Base-by-base conservation (phyloP, 2,329 filamentous ascomycete species). In the Xylariaceae sp. region DNA sequence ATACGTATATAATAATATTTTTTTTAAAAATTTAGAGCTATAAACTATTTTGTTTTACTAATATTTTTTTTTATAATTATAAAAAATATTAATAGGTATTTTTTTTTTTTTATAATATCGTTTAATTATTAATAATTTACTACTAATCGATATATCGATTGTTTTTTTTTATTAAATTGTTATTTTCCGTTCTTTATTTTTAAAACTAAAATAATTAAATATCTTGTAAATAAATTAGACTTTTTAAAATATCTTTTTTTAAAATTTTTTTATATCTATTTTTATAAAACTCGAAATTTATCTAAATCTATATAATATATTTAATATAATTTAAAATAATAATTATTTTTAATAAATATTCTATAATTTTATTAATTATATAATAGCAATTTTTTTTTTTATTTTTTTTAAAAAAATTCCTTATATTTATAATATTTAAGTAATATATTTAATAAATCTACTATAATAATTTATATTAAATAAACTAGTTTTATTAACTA, bases 1-100 rank as follows among this genome's bases (percentile, higher is more conserved):
- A 42, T 42, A 16, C 17, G 2, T 5, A 42, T 34, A n/a, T 2
- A n/a, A 35, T 42, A 42, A 23, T 42, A 42, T 42, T 35, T 42
- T 33, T 42, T 25, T 23, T 19, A 17, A n/a, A 42, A 21, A 34
- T 42, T 35, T n/a, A 42, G 16, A 21, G 17, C 22, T 14, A 6
- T 42, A 42, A 42, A 42, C 27, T 34, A 42, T 42, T 29, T 29
- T 8, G 25, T 14, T 8, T 29, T 29, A 29, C 14, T 29, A 14
- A 29, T 29, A 14, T 29, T 29, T 29, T 29, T 29, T 29, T 14
- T 29, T 29, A 29, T 29, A 29, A 29, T 29, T 8, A 29, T 29
- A 29, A 8, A 29, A 8, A 29, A 29, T 14, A 14, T 29, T 8
- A 29, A 29, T 8, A 29, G 14, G 14, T 29, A 14, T 14, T 14